These are phyloP conservation scores for Rubroboletus pulcherrimus DNA, from an alignment of 768 basidiomycete species.

Conservation along the genomic window DNA sequence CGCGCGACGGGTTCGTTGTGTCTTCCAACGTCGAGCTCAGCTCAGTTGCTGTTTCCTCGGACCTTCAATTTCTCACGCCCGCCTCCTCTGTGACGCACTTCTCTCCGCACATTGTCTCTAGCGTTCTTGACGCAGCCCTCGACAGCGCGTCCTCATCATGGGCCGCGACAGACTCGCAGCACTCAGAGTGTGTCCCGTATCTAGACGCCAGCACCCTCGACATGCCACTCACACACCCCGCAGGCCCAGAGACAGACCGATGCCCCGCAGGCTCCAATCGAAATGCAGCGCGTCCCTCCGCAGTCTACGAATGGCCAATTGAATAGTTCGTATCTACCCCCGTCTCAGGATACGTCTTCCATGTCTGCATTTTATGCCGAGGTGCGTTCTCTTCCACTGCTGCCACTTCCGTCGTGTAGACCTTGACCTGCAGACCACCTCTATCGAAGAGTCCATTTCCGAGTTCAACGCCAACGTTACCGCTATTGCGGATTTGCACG, in stretches of 20 bases:
- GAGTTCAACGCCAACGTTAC: conserved; percentile 45
- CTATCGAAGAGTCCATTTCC: conserved; percentile 44
- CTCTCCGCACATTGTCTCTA: neutral
- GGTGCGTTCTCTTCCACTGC: conserved; percentile 10
- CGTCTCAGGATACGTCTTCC: conserved; percentile 18
- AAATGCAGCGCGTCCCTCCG: conserved; percentile 21
- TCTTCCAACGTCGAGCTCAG: neutral
- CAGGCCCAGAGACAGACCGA: conserved; percentile 52
- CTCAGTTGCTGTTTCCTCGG: neutral
- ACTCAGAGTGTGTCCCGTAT: conserved; percentile 64
- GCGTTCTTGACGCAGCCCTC: neutral
- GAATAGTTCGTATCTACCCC: conserved; percentile 3
- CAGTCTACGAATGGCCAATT: neutral
- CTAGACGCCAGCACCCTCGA: conserved; percentile 35
- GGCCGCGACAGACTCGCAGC: conserved; percentile 76
- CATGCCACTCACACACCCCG: conserved; percentile 32
- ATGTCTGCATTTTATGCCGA: conserved; percentile 35
- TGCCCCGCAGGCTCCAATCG: conserved; percentile 21
- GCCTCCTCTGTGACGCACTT: neutral
- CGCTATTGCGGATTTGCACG: conserved; percentile 46
- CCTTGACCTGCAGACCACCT: conserved; percentile 36
- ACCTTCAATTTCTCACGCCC: conserved; percentile 11
- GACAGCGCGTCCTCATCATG: conserved; percentile 36
- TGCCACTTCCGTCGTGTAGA: neutral
- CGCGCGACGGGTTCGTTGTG: conserved; percentile 35